Conservation (phyloP, 2,329 filamentous ascomycete genomes). For the Cercospora zeina region DNA sequence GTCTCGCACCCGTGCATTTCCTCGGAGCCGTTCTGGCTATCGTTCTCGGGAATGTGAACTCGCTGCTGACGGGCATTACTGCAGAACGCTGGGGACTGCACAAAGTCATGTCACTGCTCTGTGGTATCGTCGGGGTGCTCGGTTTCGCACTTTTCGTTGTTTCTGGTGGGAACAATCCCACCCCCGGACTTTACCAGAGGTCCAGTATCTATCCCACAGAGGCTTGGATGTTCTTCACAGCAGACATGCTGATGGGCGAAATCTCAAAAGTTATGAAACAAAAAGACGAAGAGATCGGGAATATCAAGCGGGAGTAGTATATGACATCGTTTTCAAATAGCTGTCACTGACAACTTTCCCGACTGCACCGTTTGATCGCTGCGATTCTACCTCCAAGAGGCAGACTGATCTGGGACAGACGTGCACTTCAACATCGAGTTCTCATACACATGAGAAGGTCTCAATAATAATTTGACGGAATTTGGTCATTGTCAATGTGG, state of each 20-base stretch:
- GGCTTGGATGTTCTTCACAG: constrained; percentile 19
- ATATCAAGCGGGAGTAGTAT: constrained; percentile 1
- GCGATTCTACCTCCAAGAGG: no score
- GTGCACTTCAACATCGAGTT: no score
- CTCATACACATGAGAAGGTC: no score
- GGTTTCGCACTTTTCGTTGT: constrained; percentile 12
- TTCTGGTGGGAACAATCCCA: background rate
- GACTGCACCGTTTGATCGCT: background rate
- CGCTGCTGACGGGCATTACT: constrained; percentile 18
- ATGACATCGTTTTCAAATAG: background rate
- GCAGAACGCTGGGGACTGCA: constrained; percentile 10
- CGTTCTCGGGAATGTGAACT: constrained; percentile 17
- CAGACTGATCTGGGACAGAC: no score
- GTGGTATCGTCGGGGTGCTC: constrained; percentile 12
- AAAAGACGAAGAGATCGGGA: background rate
- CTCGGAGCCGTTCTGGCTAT: constrained; percentile 21
- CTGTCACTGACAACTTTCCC: background rate
- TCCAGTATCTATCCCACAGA: constrained; percentile 20
- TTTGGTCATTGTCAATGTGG: no score
- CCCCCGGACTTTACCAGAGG: constrained; percentile 18
- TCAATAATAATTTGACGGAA: no score
- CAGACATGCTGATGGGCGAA: constrained; percentile 8
- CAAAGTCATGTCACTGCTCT: constrained; percentile 10
- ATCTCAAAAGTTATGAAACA: constrained; percentile 9
- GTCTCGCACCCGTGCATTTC: constrained; percentile 8